A percentile compares a stretch with the other conserved stretches of the same genome.
Conservation (phyloP, 345 rosid species). For the Arabidopsis thaliana region TAIR10.1 NC_003070.9:25461501-25462000, state of each 20-base stretch:
- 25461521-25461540: neutral
- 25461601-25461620: slow-evolving; percentile 88
- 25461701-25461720: neutral
- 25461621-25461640: slow-evolving; percentile 77
- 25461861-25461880: neutral
- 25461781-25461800: neutral
- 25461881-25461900: neutral
- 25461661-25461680: slow-evolving; percentile 97
- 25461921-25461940: neutral
- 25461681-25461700: slow-evolving; percentile 28
- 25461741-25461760: slow-evolving; percentile 8
- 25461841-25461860: slow-evolving; percentile 1
- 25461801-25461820: neutral
- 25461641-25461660: slow-evolving; percentile 83
- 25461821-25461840: slow-evolving; percentile 7
- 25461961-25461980: neutral
- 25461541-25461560: slow-evolving; percentile 36
- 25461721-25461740: neutral
- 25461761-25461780: neutral
- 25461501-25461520: neutral
- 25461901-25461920: neutral
- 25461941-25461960: neutral
- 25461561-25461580: slow-evolving; percentile 45
- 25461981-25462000: neutral
- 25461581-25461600: slow-evolving; percentile 99